These are phyloP conservation scores for Nemania bipapillata DNA, from an alignment of 2,329 filamentous ascomycete genomes.

Conservation along the genomic window DNA sequence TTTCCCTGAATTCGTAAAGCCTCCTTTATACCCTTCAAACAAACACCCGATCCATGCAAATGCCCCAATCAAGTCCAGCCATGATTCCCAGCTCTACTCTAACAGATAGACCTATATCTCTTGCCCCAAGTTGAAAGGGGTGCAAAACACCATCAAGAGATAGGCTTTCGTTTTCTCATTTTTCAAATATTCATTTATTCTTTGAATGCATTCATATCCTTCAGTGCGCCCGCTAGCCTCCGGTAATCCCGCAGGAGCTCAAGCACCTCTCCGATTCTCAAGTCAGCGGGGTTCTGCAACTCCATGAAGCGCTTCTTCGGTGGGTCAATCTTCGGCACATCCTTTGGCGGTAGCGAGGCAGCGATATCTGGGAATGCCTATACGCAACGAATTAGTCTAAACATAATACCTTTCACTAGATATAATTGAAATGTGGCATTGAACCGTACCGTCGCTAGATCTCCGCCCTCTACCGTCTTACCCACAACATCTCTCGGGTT, in stretches of 20 bases:
- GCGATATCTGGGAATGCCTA: conserved; percentile 72
- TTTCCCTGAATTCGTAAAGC: conserved; percentile 17
- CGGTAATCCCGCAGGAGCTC: conserved; percentile 79
- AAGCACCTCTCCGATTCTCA: conserved; percentile 77
- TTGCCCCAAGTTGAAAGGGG: neutral
- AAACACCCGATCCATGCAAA: conserved; percentile 37
- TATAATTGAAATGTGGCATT: neutral
- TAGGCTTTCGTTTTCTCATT: neutral
- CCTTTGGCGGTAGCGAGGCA: conserved; percentile 64
- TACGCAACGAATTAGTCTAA: conserved; percentile 9
- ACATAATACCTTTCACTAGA: neutral
- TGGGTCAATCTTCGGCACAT: conserved; percentile 67
- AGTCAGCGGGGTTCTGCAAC: conserved; percentile 73
- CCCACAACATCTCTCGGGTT: conserved; percentile 52
- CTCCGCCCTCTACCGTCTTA: conserved; percentile 62
- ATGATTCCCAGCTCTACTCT: neutral
- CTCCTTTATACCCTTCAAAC: conserved; percentile 11
- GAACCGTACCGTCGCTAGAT: conserved; percentile 65
- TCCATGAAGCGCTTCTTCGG: conserved; percentile 80
- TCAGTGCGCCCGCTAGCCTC: conserved; percentile 72
- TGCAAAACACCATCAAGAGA: neutral
- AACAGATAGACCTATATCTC: conserved; percentile 6
- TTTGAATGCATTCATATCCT: conserved; percentile 70
- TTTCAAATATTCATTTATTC: conserved; percentile 42
- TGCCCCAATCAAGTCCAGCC: conserved; percentile 30